Conservation (phyloP, 495 filamentous ascomycete genomes). For the Rhypophila decipiens region DNA sequence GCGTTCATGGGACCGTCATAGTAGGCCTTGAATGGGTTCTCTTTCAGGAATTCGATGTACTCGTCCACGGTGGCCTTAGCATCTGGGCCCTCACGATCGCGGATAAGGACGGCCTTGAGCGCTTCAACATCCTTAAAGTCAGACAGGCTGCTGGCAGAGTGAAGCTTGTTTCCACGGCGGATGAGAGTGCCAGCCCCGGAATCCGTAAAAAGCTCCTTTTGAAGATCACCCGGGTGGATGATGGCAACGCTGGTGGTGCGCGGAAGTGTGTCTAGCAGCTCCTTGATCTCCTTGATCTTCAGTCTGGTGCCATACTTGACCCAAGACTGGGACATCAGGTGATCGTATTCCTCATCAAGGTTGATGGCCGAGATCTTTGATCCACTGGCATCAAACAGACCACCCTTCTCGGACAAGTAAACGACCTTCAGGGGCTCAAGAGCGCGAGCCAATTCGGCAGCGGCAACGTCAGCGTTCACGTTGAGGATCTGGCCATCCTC, state of each 20-base stretch:
- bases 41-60: conserved; percentile 70
- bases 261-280: conserved; percentile 78
- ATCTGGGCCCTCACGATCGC: conserved; percentile 81
- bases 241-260: conserved; percentile 94
- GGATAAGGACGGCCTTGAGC: conserved; percentile 75
- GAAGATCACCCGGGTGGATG: conserved; percentile 88
- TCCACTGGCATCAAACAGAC: conserved; percentile 86
- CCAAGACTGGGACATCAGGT: conserved; percentile 93
- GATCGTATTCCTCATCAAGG: conserved; percentile 93
- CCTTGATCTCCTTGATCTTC: conserved; percentile 99
- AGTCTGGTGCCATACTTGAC: conserved; percentile 91
- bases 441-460: conserved; percentile 82
- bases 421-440: conserved; percentile 96
- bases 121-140: conserved; percentile 73
- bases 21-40: conserved; percentile 84
- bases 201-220: conserved; percentile 95
- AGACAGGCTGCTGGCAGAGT: conserved; percentile 63
- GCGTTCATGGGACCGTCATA: conserved; percentile 97
- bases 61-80: conserved; percentile 77
- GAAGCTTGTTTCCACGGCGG: conserved; percentile 84
- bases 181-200: conserved; percentile 94
- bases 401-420: conserved; percentile 96
- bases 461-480: conserved; percentile 96
- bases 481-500: conserved; percentile 91
- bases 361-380: conserved; percentile 98